These are phyloP conservation scores for Quercus dentata DNA, from an alignment of 306 rosid species.

Conservation along the genomic window DNA sequence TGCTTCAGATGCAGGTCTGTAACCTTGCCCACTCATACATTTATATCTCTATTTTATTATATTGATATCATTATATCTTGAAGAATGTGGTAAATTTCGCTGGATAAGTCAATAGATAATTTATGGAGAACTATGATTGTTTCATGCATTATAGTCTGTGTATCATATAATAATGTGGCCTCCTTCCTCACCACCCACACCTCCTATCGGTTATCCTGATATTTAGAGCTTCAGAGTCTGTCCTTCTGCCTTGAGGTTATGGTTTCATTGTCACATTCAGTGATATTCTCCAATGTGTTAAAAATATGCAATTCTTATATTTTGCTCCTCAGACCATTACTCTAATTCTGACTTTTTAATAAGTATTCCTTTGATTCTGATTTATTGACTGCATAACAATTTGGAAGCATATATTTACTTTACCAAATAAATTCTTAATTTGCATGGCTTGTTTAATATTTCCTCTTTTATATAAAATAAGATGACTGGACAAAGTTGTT, in stretches of 20 bases:
- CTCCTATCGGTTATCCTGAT: neutral
- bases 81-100: too few species aligned
- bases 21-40: constrained; percentile 1
- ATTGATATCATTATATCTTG: neutral
- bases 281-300: too few species aligned
- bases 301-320: neutral
- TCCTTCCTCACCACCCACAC: too few species aligned
- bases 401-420: neutral
- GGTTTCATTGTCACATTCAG: neutral
- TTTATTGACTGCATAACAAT: neutral
- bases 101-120: too few species aligned
- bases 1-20: constrained; percentile 83
- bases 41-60: constrained; percentile 4
- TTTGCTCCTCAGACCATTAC: neutral
- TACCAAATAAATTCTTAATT: neutral
- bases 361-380: neutral
- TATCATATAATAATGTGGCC: too few species aligned
- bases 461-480: neutral
- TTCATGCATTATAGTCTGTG: too few species aligned
- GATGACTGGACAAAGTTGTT: neutral
- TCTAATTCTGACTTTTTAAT: too few species aligned
- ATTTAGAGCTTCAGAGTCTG: neutral
- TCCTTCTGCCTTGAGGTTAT: neutral
- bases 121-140: too few species aligned
- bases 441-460: neutral